A percentile compares a stretch with the other conserved stretches of the same genome.
Conservation (phyloP, 768 basidiomycete genomes). For the Paxillus rubicundulus region DNA sequence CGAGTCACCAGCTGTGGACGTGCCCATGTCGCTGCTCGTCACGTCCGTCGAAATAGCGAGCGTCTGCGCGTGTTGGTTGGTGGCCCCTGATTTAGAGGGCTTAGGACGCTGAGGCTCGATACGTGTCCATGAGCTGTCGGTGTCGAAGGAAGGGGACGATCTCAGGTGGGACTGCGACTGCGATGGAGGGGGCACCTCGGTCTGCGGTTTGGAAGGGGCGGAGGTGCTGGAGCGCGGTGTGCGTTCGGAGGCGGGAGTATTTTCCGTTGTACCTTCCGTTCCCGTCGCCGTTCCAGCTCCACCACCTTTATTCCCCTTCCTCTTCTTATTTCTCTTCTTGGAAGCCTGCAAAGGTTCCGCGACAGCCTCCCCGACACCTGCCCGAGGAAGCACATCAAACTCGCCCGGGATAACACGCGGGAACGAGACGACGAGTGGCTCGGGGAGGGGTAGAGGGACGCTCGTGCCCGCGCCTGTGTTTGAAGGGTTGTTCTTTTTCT, state of each 20-base stretch:
- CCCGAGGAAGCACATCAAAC: conserved; percentile 32
- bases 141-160: conserved; percentile 35
- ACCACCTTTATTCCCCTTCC: conserved; percentile 28
- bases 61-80: conserved; percentile 6
- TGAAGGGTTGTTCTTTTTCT: conserved; percentile 2
- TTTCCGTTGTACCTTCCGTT: neutral
- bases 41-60: conserved; percentile 31
- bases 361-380: conserved; percentile 6
- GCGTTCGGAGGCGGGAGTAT: no score
- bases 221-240: neutral
- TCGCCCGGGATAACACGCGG: conserved; percentile 45
- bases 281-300: neutral
- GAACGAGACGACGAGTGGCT: conserved; percentile 31
- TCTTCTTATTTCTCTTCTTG: conserved; percentile 44
- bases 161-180: conserved; percentile 11
- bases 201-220: neutral
- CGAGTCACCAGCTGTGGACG: conserved; percentile 48
- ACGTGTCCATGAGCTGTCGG: conserved; percentile 70
- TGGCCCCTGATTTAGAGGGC: conserved; percentile 9
- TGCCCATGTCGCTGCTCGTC: conserved; percentile 50
- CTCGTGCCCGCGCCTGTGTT: no score
- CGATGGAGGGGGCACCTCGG: conserved; percentile 6
- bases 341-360: neutral
- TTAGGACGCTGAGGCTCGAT: conserved; percentile 45
- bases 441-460: neutral